phyloP scores from a whole-genome alignment of 2,329 filamentous ascomycete species.

The Alternaria gansuensis region DNA sequence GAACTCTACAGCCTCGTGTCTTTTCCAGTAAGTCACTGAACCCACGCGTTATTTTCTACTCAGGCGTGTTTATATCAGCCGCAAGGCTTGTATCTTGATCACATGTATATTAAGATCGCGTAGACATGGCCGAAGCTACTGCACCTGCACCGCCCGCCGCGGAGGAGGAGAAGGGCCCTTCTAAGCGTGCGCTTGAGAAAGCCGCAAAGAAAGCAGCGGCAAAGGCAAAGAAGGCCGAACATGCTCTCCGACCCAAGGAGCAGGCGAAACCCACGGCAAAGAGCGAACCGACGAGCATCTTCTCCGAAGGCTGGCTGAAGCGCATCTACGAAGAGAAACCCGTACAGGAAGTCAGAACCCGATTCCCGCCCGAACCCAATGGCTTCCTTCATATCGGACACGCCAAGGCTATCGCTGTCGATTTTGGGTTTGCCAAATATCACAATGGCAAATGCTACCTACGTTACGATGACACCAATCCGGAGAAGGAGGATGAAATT shows the following conservation, averaged over 20 bases:
- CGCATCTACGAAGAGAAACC: conserved; percentile 62
- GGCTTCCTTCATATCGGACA: conserved; percentile 94
- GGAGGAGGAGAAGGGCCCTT: conserved; percentile 52
- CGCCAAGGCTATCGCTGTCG: conserved; percentile 93
- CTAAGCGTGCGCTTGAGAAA: conserved; percentile 61
- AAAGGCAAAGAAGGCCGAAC: conserved; percentile 55
- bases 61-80: neutral
- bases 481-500: conserved; percentile 87
- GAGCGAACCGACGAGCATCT: conserved; percentile 51
- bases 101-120: conserved; percentile 2
- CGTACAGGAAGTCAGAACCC: conserved; percentile 57
- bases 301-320: conserved; percentile 61
- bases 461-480: conserved; percentile 94
- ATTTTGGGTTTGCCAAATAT: conserved; percentile 91
- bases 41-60: neutral
- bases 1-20: conserved; percentile 17
- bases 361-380: conserved; percentile 73
- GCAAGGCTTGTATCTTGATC: neutral
- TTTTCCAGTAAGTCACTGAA: conserved; percentile 4
- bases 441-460: conserved; percentile 81
- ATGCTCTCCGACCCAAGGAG: conserved; percentile 54
- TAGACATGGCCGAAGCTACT: conserved; percentile 40
- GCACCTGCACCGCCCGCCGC: conserved; percentile 27
- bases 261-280: conserved; percentile 44
- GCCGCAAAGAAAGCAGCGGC: conserved; percentile 61